Evolutionary conservation across 495 filamentous ascomycete genomes (phyloP).

Genomic region (Cryomyces minteri): DNA sequence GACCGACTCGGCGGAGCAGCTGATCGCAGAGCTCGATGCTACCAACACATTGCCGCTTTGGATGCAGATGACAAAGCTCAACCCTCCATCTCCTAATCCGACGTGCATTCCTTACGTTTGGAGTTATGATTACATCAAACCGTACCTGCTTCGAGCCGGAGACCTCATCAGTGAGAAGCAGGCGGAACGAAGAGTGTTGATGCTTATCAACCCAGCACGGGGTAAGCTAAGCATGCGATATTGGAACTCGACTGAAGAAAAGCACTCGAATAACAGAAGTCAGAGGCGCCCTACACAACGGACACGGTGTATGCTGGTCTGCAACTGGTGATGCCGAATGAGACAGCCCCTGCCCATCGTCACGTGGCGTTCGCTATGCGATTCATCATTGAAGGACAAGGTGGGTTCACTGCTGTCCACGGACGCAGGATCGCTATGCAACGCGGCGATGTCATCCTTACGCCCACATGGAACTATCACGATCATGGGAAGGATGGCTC

Average conservation of each 20-base stretch:
- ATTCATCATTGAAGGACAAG: slow-evolving; percentile 30
- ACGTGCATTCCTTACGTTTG: slow-evolving; percentile 21
- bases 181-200: slow-evolving; percentile 28
- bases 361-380: slow-evolving; percentile 33
- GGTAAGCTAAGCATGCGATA: slow-evolving; percentile 11
- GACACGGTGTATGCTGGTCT: slow-evolving; percentile 32
- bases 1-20: neutral
- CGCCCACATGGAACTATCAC: slow-evolving; percentile 31
- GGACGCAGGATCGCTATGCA: slow-evolving; percentile 27
- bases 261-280: neutral
- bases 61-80: slow-evolving; percentile 27
- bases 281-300: slow-evolving; percentile 30
- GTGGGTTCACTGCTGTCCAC: slow-evolving; percentile 32
- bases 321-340: slow-evolving; percentile 30
- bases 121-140: slow-evolving; percentile 23
- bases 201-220: slow-evolving; percentile 28
- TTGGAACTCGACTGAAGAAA: neutral
- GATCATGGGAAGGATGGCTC: slow-evolving; percentile 31
- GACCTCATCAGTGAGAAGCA: slow-evolving; percentile 24
- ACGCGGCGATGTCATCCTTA: slow-evolving; percentile 30
- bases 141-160: slow-evolving; percentile 23
- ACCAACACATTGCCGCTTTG: slow-evolving; percentile 18
- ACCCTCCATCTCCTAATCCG: slow-evolving; percentile 27
- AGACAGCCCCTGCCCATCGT: slow-evolving; percentile 29
- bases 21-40: slow-evolving; percentile 4